Evolutionary conservation across 2,329 filamentous ascomycete species (phyloP).

Genomic region (Ceratocystiopsis sp.): DNA sequence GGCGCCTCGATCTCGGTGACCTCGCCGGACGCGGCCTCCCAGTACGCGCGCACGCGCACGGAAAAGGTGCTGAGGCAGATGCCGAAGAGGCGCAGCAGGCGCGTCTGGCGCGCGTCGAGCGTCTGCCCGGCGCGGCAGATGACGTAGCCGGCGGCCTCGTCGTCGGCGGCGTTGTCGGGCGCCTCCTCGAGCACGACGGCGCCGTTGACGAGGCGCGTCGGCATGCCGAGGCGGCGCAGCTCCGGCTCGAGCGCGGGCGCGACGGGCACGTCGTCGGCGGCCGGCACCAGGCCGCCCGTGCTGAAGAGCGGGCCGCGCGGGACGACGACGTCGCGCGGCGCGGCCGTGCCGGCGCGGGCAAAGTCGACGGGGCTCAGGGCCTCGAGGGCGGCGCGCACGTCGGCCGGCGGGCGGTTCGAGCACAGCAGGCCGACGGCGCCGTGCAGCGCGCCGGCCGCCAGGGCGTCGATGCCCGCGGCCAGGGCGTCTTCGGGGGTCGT

Average conservation of each 20-base stretch:
- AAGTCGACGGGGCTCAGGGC: constrained; percentile 66
- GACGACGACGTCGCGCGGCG: constrained; percentile 60
- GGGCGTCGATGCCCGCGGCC: constrained; percentile 57
- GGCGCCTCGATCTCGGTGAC: constrained; percentile 36
- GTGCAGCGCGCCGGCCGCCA: constrained; percentile 46
- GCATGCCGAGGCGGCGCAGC: constrained; percentile 74
- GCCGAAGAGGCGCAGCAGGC: constrained; percentile 84
- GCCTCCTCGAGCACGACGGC: constrained; percentile 52
- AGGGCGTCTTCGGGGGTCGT: constrained; percentile 59
- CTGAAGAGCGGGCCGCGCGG: constrained; percentile 72
- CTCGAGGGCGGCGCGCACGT: constrained; percentile 54
- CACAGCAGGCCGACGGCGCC: constrained; percentile 77
- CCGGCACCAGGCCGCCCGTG: constrained; percentile 60
- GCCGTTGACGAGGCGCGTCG: constrained; percentile 75
- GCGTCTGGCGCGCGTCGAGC: constrained; percentile 81
- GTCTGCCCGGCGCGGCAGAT: constrained; percentile 76
- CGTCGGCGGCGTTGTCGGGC: constrained; percentile 19
- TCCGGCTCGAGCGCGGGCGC: constrained; percentile 83
- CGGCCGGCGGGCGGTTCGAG: constrained; percentile 54
- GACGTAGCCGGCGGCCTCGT: constrained; percentile 42
- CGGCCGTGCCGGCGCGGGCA: constrained; percentile 67
- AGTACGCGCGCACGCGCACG: constrained; percentile 62
- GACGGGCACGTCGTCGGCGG: constrained; percentile 70
- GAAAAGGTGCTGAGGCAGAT: constrained; percentile 82
- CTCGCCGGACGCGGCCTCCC: constrained; percentile 39